phyloP scores from a whole-genome alignment of 1,139 yeast genomes.

The Candida sanyaensis region DNA sequence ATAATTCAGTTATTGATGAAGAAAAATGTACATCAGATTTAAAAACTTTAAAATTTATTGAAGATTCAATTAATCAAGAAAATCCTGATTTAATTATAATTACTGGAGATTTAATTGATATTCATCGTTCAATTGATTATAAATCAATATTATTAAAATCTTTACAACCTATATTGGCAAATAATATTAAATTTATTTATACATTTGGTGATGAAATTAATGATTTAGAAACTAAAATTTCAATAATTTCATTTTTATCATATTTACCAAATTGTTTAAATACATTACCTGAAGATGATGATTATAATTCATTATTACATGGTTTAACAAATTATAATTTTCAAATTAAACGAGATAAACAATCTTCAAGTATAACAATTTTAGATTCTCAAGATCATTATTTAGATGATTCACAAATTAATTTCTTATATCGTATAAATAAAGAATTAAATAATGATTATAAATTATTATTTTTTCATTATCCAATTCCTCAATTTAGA shows the following conservation, averaged over 20 bases:
- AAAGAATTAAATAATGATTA: slow-evolving; percentile 16
- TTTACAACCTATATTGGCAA: slow-evolving; percentile 34
- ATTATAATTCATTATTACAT: slow-evolving; percentile 18
- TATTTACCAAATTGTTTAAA: slow-evolving; percentile 44
- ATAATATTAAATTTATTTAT: slow-evolving; percentile 33
- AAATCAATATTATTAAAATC: slow-evolving; percentile 39
- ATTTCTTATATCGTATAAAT: slow-evolving; percentile 26
- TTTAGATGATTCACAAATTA: slow-evolving; percentile 35
- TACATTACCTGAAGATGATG: slow-evolving; percentile 12
- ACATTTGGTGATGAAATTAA: slow-evolving; percentile 47
- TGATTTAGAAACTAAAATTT: slow-evolving; percentile 15
- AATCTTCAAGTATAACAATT: slow-evolving; percentile 30
- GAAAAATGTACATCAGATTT: slow-evolving; percentile 30
- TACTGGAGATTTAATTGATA: slow-evolving; percentile 43
- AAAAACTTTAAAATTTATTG: slow-evolving; percentile 31
- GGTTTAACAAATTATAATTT: slow-evolving; percentile 43
- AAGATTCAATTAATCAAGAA: slow-evolving; percentile 28
- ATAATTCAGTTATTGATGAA: background rate
- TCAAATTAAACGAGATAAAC: slow-evolving; percentile 17
- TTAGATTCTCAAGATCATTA: slow-evolving; percentile 34
- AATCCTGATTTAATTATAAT: slow-evolving; percentile 39
- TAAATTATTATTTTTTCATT: slow-evolving; percentile 49
- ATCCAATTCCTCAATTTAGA: slow-evolving; percentile 54
- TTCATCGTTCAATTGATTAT: slow-evolving; percentile 22
- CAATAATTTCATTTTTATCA: slow-evolving; percentile 23